phyloP scores from a whole-genome alignment of 1,284 basidiomycete species.

The Leccinum pachyderme region DNA sequence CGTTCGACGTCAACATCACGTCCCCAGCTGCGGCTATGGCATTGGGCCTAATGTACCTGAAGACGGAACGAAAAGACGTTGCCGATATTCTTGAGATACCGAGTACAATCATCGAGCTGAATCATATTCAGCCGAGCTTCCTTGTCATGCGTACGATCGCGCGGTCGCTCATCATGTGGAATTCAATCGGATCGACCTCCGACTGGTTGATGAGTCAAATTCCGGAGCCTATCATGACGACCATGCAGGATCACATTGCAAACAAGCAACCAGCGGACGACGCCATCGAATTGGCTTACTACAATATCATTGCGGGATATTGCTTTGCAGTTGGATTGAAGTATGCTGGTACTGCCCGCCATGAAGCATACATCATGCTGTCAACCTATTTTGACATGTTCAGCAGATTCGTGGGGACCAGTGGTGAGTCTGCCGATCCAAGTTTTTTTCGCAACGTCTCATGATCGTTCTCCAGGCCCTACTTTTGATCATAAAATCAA shows the following conservation, averaged over 20 bases:
- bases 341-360: conserved; percentile 88
- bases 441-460: not conserved
- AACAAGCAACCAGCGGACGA: conserved; percentile 64
- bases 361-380: conserved; percentile 82
- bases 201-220: conserved; percentile 81
- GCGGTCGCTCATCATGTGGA: conserved; percentile 86
- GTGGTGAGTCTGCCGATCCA: conserved; percentile 43
- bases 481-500: conserved; percentile 85
- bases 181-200: conserved; percentile 65
- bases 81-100: conserved; percentile 85
- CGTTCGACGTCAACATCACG: conserved; percentile 83
- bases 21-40: conserved; percentile 90
- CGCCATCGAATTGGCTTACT: conserved; percentile 81
- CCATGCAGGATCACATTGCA: conserved; percentile 50
- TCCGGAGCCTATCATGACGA: conserved; percentile 64
- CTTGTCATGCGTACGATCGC: conserved; percentile 81
- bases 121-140: conserved; percentile 86
- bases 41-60: conserved; percentile 89
- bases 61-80: conserved; percentile 80
- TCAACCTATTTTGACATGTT: conserved; percentile 81
- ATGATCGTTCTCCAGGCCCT: conserved; percentile 44
- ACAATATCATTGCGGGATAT: conserved; percentile 85
- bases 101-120: conserved; percentile 73
- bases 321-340: conserved; percentile 93
- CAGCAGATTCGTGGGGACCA: conserved; percentile 61